These are phyloP conservation scores for Brassica juncea DNA, from an alignment of 345 rosid genomes.

Conservation along the genomic window DNA sequence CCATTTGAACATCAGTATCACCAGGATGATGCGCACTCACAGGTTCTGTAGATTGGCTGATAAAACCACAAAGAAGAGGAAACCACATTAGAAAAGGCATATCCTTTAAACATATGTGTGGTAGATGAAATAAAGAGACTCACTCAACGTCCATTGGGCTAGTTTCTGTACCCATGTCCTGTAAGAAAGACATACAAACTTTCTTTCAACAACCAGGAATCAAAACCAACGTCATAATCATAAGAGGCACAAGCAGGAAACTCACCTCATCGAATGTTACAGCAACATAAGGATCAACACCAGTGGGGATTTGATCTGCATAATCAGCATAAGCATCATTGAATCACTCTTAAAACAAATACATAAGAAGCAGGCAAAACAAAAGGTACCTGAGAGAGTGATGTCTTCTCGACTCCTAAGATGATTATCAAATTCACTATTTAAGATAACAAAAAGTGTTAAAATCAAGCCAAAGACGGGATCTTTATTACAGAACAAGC, in stretches of 20 bases:
- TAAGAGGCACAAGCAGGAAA: neutral
- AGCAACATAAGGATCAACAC: conserved; percentile 61
- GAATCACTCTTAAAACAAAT: neutral
- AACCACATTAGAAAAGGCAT: neutral
- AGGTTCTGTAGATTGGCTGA: conserved; percentile 35
- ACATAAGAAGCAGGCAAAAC: neutral
- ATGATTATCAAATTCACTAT: conserved; percentile 60
- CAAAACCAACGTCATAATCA: neutral
- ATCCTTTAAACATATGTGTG: neutral
- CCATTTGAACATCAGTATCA: conserved; percentile 20
- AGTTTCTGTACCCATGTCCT: conserved; percentile 50
- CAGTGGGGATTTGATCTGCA: conserved; percentile 72
- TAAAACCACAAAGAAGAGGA: conserved; percentile 24
- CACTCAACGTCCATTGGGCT: conserved; percentile 50
- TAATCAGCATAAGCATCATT: neutral
- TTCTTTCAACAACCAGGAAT: neutral
- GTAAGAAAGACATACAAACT: conserved; percentile 20
- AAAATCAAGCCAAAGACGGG: neutral
- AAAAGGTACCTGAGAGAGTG: conserved; percentile 56
- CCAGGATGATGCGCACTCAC: conserved; percentile 28
- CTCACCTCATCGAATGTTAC: conserved; percentile 71
- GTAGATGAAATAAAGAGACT: conserved; percentile 29
- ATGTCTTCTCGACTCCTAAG: conserved; percentile 61
- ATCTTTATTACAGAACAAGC: neutral
- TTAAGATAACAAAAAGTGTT: neutral